Conservation (phyloP, 305 asterid species). For the Coffea humblotiana region DNA sequence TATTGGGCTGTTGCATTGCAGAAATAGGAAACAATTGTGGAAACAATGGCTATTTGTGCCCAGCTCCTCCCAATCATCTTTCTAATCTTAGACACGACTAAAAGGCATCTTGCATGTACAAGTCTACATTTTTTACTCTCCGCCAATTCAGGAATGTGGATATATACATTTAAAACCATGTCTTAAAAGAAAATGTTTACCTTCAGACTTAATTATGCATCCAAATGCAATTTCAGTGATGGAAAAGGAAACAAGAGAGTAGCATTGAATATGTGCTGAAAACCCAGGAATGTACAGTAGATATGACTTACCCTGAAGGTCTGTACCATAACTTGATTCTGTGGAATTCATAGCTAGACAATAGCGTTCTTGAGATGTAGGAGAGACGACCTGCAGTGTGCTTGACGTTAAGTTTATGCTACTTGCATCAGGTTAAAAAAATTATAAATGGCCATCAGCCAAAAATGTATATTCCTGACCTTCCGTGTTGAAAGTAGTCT, state of each 20-base stretch:
- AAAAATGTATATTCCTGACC: conserved; percentile 41
- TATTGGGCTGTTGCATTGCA: background rate
- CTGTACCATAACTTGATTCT: conserved; percentile 32
- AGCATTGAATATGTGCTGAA: background rate
- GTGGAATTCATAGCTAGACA: conserved; percentile 54
- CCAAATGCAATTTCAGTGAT: background rate
- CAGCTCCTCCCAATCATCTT: background rate
- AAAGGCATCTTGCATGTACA: background rate
- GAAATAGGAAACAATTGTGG: background rate
- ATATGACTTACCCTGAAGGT: conserved; percentile 51
- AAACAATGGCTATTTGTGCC: background rate
- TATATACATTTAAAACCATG: background rate
- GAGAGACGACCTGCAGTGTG: conserved; percentile 69
- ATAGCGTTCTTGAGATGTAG: conserved; percentile 65
- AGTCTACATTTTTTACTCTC: background rate
- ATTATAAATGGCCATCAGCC: conserved; percentile 18
- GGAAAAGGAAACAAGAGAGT: background rate
- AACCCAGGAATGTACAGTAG: background rate
- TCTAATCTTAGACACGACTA: background rate
- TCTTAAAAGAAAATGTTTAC: background rate
- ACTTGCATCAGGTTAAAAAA: conserved; percentile 16
- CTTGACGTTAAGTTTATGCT: conserved; percentile 13
- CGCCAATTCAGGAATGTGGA: background rate
- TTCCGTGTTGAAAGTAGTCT: conserved; percentile 70
- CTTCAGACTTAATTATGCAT: background rate